Percentiles rank a stretch among this genome's conserved stretches.
Evolutionary conservation across 768 basidiomycete species (phyloP).

Genomic region (Psilocybe subaeruginosa): DNA sequence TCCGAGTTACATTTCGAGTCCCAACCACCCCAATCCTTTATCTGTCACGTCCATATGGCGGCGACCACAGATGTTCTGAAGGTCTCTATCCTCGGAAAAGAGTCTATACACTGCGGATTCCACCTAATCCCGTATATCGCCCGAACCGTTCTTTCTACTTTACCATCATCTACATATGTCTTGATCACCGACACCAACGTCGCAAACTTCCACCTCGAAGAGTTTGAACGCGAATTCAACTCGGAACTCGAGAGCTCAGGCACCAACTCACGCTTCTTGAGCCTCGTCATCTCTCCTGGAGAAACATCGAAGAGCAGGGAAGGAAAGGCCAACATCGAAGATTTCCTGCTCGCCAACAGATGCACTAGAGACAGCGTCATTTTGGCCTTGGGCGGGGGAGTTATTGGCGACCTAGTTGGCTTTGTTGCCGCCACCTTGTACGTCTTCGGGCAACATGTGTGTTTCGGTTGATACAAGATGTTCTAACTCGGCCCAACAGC

Average conservation of each 20-base stretch:
- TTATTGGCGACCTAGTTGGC: slow-evolving; percentile 95
- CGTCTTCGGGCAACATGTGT: slow-evolving; percentile 33
- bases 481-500: slow-evolving; percentile 40
- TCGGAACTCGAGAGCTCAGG: slow-evolving; percentile 22
- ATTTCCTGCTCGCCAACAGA: slow-evolving; percentile 84
- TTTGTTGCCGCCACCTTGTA: slow-evolving; percentile 98
- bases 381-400: slow-evolving; percentile 93
- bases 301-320: slow-evolving; percentile 91
- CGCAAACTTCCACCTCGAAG: slow-evolving; percentile 73
- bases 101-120: slow-evolving; percentile 93
- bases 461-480: slow-evolving; percentile 4
- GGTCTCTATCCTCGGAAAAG: slow-evolving; percentile 82
- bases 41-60: slow-evolving; percentile 30
- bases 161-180: slow-evolving; percentile 86
- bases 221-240: slow-evolving; percentile 70
- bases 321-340: slow-evolving; percentile 93
- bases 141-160: slow-evolving; percentile 64
- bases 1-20: not conserved
- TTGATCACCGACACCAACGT: slow-evolving; percentile 93
- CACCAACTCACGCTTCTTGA: slow-evolving; percentile 67
- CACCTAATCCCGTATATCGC: slow-evolving; percentile 89
- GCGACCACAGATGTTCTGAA: slow-evolving; percentile 63
- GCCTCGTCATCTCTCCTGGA: slow-evolving; percentile 83
- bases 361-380: slow-evolving; percentile 95
- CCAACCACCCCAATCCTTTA: not conserved